A percentile compares a stretch with the other conserved stretches of the same genome.
Evolutionary conservation across 495 filamentous ascomycete genomes (phyloP).

Genomic region (Usnea hakonensis): DNA sequence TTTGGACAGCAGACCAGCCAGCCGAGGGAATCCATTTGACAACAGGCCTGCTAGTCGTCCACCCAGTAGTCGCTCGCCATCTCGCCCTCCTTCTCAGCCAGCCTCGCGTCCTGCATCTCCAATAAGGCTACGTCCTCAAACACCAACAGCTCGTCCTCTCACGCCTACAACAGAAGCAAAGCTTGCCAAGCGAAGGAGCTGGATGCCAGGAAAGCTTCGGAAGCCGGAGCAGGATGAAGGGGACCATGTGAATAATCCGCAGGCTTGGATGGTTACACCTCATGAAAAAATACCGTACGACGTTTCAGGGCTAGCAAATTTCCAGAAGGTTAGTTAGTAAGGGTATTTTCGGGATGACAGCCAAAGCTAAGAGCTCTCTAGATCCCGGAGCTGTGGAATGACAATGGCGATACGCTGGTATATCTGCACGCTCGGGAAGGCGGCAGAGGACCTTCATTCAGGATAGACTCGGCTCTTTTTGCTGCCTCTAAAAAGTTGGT

Average conservation of each 20-base stretch:
- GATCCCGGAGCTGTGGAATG: slow-evolving; percentile 86
- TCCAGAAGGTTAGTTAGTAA: slow-evolving; percentile 15
- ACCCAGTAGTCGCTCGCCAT: neutral
- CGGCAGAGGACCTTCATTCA: slow-evolving; percentile 67
- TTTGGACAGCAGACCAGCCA: slow-evolving; percentile 34
- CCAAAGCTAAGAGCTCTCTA: slow-evolving; percentile 26
- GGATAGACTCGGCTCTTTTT: slow-evolving; percentile 62
- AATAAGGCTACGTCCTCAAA: neutral
- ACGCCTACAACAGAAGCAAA: slow-evolving; percentile 20
- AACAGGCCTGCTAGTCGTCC: slow-evolving; percentile 30
- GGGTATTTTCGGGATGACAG: neutral
- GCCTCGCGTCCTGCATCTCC: slow-evolving; percentile 30
- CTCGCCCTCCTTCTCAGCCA: slow-evolving; percentile 28
- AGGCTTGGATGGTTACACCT: slow-evolving; percentile 57
- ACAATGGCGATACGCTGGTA: slow-evolving; percentile 71
- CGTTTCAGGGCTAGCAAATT: slow-evolving; percentile 42
- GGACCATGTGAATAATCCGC: slow-evolving; percentile 24
- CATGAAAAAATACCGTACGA: slow-evolving; percentile 56
- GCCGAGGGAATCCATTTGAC: slow-evolving; percentile 29
- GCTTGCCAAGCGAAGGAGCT: slow-evolving; percentile 42
- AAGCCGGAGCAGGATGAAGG: slow-evolving; percentile 33
- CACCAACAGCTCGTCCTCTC: neutral
- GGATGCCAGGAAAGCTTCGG: slow-evolving; percentile 44
- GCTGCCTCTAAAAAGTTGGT: slow-evolving; percentile 62
- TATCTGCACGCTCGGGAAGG: slow-evolving; percentile 68